Evolutionary conservation across 768 basidiomycete species (phyloP).

Genomic region (Exidia glandulosa): DNA sequence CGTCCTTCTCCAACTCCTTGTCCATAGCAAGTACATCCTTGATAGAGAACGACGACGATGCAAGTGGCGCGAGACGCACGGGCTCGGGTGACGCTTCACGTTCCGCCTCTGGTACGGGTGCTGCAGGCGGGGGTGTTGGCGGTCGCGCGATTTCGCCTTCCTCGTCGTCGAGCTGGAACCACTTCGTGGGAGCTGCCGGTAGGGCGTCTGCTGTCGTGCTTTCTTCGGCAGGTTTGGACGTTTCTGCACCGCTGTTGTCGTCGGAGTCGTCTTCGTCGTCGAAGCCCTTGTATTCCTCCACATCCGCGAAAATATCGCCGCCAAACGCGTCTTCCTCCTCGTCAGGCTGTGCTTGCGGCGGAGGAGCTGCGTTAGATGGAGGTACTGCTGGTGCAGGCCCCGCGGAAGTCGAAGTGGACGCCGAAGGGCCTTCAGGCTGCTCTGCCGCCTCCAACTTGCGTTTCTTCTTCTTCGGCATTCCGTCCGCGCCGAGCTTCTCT

Average conservation of each 20-base stretch:
- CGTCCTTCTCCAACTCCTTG: constrained; percentile 46
- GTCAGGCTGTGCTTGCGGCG: constrained; percentile 22
- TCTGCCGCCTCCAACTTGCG: constrained; percentile 29
- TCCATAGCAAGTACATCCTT: constrained; percentile 74
- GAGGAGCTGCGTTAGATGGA: too few species aligned
- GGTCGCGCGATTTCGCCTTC: background rate
- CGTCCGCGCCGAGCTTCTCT: constrained; percentile 26
- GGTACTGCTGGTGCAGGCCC: too few species aligned
- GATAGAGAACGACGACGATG: constrained; percentile 73
- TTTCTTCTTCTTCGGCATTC: constrained; percentile 53
- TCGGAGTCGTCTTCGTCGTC: constrained; percentile 47
- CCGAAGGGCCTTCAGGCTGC: constrained; percentile 1
- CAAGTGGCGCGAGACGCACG: constrained; percentile 58
- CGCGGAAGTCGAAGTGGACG: too few species aligned
- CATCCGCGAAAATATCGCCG: constrained; percentile 80
- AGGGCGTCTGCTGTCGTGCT: background rate
- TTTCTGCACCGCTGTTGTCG: constrained; percentile 7
- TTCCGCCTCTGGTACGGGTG: too few species aligned
- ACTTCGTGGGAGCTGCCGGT: background rate
- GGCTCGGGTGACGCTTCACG: constrained; percentile 34
- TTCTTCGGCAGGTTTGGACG: background rate
- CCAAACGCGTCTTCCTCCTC: constrained; percentile 34
- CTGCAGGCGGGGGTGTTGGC: constrained; percentile 5
- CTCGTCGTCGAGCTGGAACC: background rate
- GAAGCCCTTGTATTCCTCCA: constrained; percentile 71